Percentiles rank a stretch among this genome's conserved stretches.
These are phyloP conservation scores for Diaporthe sp. DNA, from an alignment of 2,329 filamentous ascomycete genomes.

Conservation along the genomic window DNA sequence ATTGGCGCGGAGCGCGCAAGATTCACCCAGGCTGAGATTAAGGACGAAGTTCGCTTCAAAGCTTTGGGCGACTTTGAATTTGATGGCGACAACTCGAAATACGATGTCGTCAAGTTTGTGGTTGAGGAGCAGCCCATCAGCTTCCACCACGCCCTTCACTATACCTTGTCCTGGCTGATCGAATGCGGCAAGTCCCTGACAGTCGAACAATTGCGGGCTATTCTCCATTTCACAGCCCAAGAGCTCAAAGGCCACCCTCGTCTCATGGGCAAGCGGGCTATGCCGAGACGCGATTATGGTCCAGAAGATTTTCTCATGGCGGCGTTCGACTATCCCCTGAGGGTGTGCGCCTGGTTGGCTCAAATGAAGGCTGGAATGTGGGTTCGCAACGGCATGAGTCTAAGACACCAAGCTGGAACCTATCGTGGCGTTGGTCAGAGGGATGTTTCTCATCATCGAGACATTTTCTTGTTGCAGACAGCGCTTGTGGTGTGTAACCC, in stretches of 20 bases:
- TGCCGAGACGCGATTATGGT: constrained; percentile 69
- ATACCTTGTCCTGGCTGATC: constrained; percentile 94
- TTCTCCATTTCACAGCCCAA: constrained; percentile 80
- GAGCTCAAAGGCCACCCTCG: constrained; percentile 77
- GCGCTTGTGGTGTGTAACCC: constrained; percentile 89
- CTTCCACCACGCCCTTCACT: constrained; percentile 97
- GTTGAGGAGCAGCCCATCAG: constrained; percentile 94
- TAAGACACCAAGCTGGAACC: constrained; percentile 93
- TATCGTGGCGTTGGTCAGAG: constrained; percentile 91
- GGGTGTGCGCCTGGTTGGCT: constrained; percentile 95
- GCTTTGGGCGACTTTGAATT: constrained; percentile 84
- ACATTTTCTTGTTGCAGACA: constrained; percentile 93
- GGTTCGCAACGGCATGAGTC: constrained; percentile 96
- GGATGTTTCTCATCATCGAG: constrained; percentile 93
- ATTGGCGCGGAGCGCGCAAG: constrained; percentile 88
- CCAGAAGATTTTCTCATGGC: constrained; percentile 87
- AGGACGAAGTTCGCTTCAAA: constrained; percentile 88
- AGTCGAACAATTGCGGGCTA: constrained; percentile 72
- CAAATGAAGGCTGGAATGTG: constrained; percentile 99
- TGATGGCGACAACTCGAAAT: constrained; percentile 68
- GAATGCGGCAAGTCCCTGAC: constrained; percentile 87
- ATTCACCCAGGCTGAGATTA: constrained; percentile 90
- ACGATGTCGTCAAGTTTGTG: constrained; percentile 85
- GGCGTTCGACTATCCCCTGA: constrained; percentile 91
- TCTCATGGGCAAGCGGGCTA: constrained; percentile 71